Evolutionary conservation across 345 rosid genomes (phyloP).

Genomic region (Brassica carinata): DNA sequence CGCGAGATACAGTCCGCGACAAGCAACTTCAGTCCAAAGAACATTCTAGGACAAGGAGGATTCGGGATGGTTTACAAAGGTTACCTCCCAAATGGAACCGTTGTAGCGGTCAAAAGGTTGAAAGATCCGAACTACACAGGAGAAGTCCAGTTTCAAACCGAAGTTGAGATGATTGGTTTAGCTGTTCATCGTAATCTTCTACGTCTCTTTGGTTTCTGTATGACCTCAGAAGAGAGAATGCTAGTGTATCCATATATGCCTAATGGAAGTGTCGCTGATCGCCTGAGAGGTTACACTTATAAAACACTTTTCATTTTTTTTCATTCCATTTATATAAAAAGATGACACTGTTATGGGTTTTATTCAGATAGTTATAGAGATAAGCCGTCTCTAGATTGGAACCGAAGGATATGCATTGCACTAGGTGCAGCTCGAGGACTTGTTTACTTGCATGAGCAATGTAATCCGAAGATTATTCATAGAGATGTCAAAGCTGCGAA

Average conservation of each 20-base stretch:
- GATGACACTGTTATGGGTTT: not conserved
- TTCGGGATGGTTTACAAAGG: conserved; percentile 97
- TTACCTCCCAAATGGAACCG: conserved; percentile 66
- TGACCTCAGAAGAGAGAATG: conserved; percentile 82
- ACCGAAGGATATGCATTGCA: conserved; percentile 64
- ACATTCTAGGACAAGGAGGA: conserved; percentile 92
- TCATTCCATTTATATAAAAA: not conserved
- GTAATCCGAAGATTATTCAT: conserved; percentile 92
- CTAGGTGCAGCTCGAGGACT: conserved; percentile 94
- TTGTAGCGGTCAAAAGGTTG: conserved; percentile 87
- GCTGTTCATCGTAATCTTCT: conserved; percentile 90
- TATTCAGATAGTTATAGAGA: conserved; percentile 46
- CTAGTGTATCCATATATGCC: conserved; percentile 97
- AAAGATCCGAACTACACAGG: conserved; percentile 90
- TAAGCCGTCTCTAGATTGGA: conserved; percentile 87
- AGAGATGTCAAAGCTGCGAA: conserved; percentile 98
- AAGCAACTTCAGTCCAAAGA: conserved; percentile 67
- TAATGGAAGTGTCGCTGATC: conserved; percentile 93
- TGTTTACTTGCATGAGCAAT: conserved; percentile 89
- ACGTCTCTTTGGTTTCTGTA: conserved; percentile 85
- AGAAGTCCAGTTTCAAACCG: conserved; percentile 95
- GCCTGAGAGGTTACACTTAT: conserved; percentile 65
- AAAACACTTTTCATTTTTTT: not conserved
- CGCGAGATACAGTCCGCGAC: conserved; percentile 88
- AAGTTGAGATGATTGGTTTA: conserved; percentile 96